These are phyloP conservation scores for Exserohilum rostratum DNA, from an alignment of 2,329 filamentous ascomycete genomes.

Conservation along the genomic window DNA sequence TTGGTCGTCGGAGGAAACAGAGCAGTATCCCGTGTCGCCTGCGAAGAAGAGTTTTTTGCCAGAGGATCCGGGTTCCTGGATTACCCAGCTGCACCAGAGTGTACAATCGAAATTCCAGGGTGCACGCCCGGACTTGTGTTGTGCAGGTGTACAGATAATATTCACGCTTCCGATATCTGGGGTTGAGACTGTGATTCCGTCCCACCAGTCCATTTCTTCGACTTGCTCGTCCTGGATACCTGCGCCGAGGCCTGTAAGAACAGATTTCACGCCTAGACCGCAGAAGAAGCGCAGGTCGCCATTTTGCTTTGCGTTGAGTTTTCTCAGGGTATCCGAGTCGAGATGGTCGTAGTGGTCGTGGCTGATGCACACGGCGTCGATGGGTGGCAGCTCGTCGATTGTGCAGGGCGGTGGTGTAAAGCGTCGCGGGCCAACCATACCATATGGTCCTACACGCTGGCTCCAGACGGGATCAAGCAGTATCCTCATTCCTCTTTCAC, in stretches of 20 bases:
- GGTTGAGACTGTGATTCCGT: conserved; percentile 47
- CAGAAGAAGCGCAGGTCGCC: conserved; percentile 52
- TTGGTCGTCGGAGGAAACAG: conserved; percentile 36
- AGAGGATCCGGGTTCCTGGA: conserved; percentile 37
- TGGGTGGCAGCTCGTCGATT: conserved; percentile 56
- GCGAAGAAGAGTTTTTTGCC: conserved; percentile 54
- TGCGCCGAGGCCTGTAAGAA: conserved; percentile 45
- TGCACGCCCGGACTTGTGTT: conserved; percentile 55
- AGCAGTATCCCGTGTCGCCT: conserved; percentile 58
- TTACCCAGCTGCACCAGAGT: conserved; percentile 58
- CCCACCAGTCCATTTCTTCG: conserved; percentile 59
- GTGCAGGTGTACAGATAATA: conserved; percentile 55
- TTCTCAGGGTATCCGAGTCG: conserved; percentile 54
- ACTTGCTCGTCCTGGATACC: conserved; percentile 50
- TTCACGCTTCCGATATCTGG: conserved; percentile 46
- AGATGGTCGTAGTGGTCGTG: conserved; percentile 66
- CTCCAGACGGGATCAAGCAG: conserved; percentile 62
- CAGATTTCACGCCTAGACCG: conserved; percentile 49
- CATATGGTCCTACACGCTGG: conserved; percentile 55
- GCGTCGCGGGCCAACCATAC: conserved; percentile 57
- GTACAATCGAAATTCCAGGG: conserved; percentile 49
- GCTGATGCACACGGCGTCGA: conserved; percentile 60
- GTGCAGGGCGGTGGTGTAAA: conserved; percentile 59
- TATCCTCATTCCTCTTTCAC: conserved; percentile 51
- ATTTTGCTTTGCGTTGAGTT: conserved; percentile 48